These are phyloP conservation scores for Carex myosuroides DNA, from an alignment of 176 grass and related monocot genomes.

Conservation along the genomic window DNA sequence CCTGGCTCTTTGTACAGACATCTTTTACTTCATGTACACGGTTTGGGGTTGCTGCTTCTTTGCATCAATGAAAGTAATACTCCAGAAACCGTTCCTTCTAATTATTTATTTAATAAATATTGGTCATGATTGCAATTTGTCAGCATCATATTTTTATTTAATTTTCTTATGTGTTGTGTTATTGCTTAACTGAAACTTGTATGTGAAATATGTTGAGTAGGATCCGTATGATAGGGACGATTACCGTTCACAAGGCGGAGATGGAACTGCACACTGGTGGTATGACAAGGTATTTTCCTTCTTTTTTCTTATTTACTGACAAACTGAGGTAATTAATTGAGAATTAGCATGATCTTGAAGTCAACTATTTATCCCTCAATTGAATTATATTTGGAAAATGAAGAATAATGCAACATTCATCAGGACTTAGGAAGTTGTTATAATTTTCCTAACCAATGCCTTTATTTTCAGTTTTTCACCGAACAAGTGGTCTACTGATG, in stretches of 20 bases:
- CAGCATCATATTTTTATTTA: background rate
- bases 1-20: constrained; percentile 25
- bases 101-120: background rate
- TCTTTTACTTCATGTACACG: constrained; percentile 87
- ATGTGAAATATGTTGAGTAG: constrained; percentile 19
- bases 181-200: background rate
- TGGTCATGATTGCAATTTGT: background rate
- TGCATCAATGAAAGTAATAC: constrained; percentile 68
- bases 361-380: too few species aligned
- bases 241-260: constrained; percentile 61
- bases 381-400: too few species aligned
- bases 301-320: background rate
- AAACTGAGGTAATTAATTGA: background rate
- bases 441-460: too few species aligned
- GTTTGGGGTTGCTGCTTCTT: constrained; percentile 82
- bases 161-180: background rate
- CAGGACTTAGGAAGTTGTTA: too few species aligned
- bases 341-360: background rate
- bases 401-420: too few species aligned
- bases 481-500: too few species aligned
- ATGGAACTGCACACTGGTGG: constrained; percentile 83
- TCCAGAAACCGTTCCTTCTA: background rate
- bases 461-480: too few species aligned
- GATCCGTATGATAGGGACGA: constrained; percentile 76
- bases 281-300: constrained; percentile 51